These are phyloP conservation scores for Claviceps citrina DNA, from an alignment of 2,329 filamentous ascomycete species.

Conservation along the genomic window DNA sequence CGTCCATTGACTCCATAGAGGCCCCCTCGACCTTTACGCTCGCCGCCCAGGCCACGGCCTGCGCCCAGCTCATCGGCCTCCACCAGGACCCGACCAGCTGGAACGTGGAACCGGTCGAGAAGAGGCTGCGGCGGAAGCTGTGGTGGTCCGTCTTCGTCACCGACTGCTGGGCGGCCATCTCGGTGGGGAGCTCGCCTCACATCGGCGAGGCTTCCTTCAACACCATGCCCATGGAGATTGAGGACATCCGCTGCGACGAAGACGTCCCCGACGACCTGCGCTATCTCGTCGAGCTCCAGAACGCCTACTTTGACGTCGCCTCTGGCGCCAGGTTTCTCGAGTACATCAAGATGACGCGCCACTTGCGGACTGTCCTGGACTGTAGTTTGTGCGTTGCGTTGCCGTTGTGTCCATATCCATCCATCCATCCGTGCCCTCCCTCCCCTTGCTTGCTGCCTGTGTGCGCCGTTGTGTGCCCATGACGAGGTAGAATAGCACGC, in stretches of 20 bases:
- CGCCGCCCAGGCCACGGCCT: constrained; percentile 26
- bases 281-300: constrained; percentile 20
- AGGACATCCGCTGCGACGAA: constrained; percentile 28
- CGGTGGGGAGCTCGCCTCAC: constrained; percentile 31
- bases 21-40: constrained; percentile 30
- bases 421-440: no score
- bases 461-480: no score
- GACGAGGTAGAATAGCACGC: no score
- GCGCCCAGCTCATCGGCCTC: constrained; percentile 30
- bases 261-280: constrained; percentile 21
- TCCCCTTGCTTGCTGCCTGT: no score
- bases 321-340: constrained; percentile 24
- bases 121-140: constrained; percentile 26
- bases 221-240: constrained; percentile 23
- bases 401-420: no score
- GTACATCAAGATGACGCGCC: constrained; percentile 17
- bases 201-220: constrained; percentile 25
- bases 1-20: constrained; percentile 29
- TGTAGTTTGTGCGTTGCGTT: constrained; percentile 21
- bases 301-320: constrained; percentile 18
- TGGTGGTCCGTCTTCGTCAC: constrained; percentile 30
- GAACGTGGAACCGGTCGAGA: constrained; percentile 28
- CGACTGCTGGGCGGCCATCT: constrained; percentile 30
- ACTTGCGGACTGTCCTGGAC: constrained; percentile 19
- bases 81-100: constrained; percentile 28